Evolutionary conservation across 2,329 filamentous ascomycete genomes (phyloP).

Genomic region (Bipolaris zeicola): DNA sequence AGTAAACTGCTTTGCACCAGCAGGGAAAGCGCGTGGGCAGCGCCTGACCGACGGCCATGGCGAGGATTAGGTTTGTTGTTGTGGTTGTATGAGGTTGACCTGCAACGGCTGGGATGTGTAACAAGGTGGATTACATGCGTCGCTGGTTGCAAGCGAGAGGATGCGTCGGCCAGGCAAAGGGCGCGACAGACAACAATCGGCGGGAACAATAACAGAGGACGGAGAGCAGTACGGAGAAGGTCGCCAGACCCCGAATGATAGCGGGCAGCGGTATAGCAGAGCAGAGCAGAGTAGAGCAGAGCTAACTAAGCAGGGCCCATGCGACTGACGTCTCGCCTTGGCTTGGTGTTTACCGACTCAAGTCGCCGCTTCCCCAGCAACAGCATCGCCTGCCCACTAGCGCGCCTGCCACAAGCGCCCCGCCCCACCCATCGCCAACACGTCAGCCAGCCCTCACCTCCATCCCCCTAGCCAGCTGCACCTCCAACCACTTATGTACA

Average conservation of each 20-base stretch:
- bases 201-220: conserved; percentile 12
- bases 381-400: conserved; percentile 21
- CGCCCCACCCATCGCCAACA: conserved; percentile 19
- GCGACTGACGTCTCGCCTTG: conserved; percentile 24
- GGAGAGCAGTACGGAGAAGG: conserved; percentile 7
- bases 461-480: neutral
- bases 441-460: conserved; percentile 22
- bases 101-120: conserved; percentile 27
- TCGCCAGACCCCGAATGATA: conserved; percentile 21
- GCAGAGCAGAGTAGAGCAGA: conserved; percentile 4
- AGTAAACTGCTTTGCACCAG: conserved; percentile 90
- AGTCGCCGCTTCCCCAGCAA: conserved; percentile 28
- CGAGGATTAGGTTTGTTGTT: conserved; percentile 1
- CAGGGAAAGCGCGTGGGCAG: conserved; percentile 83
- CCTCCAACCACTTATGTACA: neutral
- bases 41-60: conserved; percentile 56
- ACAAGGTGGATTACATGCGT: conserved; percentile 24
- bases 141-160: conserved; percentile 10
- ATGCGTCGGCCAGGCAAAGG: conserved; percentile 5
- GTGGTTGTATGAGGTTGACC: conserved; percentile 12
- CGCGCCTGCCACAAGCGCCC: conserved; percentile 6
- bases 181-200: conserved; percentile 6
- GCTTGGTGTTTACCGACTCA: conserved; percentile 23
- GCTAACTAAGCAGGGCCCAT: conserved; percentile 19
- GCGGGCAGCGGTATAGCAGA: conserved; percentile 20